Evolutionary conservation across 768 basidiomycete genomes (phyloP).

Genomic region (Collybia sp.): DNA sequence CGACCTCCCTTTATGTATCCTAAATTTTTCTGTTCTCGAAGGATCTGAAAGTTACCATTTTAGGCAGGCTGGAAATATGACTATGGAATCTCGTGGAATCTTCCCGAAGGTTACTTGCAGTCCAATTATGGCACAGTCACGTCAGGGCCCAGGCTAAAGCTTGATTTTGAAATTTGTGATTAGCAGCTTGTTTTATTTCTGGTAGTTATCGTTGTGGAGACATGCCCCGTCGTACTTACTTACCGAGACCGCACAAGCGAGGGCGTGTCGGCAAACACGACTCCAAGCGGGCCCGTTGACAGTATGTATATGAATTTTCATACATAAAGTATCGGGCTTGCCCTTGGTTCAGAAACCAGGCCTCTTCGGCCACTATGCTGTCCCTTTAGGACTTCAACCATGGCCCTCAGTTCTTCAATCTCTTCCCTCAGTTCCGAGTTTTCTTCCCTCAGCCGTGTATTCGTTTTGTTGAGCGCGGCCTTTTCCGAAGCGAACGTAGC

Average conservation of each 20-base stretch:
- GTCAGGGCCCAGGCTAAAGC: too few relatives aligned
- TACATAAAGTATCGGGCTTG: slow-evolving; percentile 29
- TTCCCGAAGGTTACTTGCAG: slow-evolving; percentile 35
- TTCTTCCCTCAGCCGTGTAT: slow-evolving; percentile 50
- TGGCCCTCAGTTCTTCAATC: slow-evolving; percentile 60
- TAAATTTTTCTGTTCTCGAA: slow-evolving; percentile 41
- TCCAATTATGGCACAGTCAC: neutral
- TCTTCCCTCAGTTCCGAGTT: slow-evolving; percentile 44
- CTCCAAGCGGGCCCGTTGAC: too few relatives aligned
- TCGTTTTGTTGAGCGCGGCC: slow-evolving; percentile 38
- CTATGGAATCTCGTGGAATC: slow-evolving; percentile 26
- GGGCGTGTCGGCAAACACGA: too few relatives aligned
- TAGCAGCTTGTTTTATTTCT: too few relatives aligned
- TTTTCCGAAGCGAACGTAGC: slow-evolving; percentile 43
- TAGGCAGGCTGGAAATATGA: slow-evolving; percentile 16
- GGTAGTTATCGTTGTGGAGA: too few relatives aligned
- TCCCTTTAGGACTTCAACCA: slow-evolving; percentile 62
- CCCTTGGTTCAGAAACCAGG: slow-evolving; percentile 41
- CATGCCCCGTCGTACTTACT: too few relatives aligned
- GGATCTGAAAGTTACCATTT: slow-evolving; percentile 43
- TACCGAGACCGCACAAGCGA: too few relatives aligned
- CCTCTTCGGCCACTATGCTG: slow-evolving; percentile 42
- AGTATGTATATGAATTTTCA: neutral
- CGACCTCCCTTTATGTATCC: slow-evolving; percentile 29
- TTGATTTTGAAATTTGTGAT: too few relatives aligned